Evolutionary conservation across 306 rosid species (phyloP).

Genomic region (Cucumis hystrix): DNA sequence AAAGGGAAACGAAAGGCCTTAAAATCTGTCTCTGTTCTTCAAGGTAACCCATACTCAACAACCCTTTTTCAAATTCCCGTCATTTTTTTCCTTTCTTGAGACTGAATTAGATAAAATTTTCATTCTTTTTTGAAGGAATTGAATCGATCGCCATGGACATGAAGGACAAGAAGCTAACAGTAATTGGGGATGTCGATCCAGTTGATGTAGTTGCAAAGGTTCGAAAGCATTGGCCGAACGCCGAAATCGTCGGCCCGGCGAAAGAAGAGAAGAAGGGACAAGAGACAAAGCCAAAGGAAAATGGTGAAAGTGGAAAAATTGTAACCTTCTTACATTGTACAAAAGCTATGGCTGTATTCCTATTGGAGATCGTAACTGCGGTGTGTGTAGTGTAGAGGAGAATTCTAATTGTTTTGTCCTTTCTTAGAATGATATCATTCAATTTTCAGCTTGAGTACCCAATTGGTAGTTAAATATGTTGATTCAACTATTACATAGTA

Average conservation of each 20-base stretch:
- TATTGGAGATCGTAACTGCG: conserved; percentile 5
- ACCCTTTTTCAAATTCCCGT: background rate
- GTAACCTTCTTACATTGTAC: conserved; percentile 27
- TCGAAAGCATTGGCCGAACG: conserved; percentile 54
- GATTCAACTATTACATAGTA: too few relatives aligned
- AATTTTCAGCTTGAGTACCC: background rate
- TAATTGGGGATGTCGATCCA: conserved; percentile 54
- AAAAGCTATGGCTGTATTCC: conserved; percentile 6
- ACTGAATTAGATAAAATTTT: background rate
- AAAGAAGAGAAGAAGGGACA: conserved; percentile 24
- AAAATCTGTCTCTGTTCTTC: conserved; percentile 40
- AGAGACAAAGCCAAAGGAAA: background rate
- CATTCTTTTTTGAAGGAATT: conserved; percentile 15
- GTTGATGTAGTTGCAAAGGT: conserved; percentile 40
- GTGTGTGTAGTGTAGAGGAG: conserved; percentile 46
- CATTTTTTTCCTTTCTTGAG: background rate
- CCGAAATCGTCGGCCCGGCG: conserved; percentile 81
- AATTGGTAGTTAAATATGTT: too few relatives aligned
- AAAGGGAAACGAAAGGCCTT: conserved; percentile 66
- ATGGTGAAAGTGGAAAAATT: background rate
- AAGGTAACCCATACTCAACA: conserved; percentile 25
- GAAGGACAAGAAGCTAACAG: conserved; percentile 72
- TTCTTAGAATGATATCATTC: conserved; percentile 13
- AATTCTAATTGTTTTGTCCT: conserved; percentile 62
- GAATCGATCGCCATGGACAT: conserved; percentile 75